These are phyloP conservation scores for Physcomitrellopsis africana DNA, from an alignment of 225 moss, liverwort and hornwort species.

Conservation along the genomic window DNA sequence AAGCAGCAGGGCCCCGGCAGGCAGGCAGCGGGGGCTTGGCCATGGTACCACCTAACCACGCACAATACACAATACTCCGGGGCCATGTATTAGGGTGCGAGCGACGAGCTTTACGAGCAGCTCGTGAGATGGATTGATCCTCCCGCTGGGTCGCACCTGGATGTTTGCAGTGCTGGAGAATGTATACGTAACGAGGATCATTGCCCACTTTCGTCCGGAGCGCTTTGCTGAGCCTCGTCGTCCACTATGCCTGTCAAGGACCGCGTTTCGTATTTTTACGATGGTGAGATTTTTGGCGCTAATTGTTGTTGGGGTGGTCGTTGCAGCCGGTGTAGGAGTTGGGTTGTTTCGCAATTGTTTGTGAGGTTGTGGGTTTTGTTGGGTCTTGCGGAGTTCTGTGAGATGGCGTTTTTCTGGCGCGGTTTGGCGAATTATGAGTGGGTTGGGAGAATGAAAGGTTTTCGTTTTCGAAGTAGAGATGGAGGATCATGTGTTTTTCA, in stretches of 20 bases:
- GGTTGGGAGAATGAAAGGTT: not conserved
- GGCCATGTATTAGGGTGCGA: not conserved
- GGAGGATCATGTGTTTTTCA: not conserved
- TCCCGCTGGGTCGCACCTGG: not conserved
- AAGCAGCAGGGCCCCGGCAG: too few species aligned
- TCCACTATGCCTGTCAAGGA: slow-evolving; percentile 84
- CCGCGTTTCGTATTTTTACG: slow-evolving; percentile 97
- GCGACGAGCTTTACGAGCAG: not conserved
- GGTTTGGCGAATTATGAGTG: not conserved
- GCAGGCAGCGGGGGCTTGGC: too few species aligned
- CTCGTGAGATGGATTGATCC: not conserved
- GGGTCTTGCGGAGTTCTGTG: not conserved
- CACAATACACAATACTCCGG: too few species aligned
- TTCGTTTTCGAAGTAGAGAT: not conserved
- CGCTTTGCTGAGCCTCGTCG: not conserved
- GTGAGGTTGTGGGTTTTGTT: not conserved
- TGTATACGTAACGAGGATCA: not conserved
- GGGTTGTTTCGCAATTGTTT: not conserved
- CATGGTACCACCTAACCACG: too few species aligned
- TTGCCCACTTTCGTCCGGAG: not conserved
- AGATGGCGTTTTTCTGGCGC: not conserved
- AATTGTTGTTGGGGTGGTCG: not conserved
- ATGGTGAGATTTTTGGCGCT: slow-evolving; percentile 53
- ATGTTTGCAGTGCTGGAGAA: not conserved
- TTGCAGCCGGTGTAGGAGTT: not conserved